Conservation (phyloP, 2,329 filamentous ascomycete species). For the Emydomyces testavorans region DNA sequence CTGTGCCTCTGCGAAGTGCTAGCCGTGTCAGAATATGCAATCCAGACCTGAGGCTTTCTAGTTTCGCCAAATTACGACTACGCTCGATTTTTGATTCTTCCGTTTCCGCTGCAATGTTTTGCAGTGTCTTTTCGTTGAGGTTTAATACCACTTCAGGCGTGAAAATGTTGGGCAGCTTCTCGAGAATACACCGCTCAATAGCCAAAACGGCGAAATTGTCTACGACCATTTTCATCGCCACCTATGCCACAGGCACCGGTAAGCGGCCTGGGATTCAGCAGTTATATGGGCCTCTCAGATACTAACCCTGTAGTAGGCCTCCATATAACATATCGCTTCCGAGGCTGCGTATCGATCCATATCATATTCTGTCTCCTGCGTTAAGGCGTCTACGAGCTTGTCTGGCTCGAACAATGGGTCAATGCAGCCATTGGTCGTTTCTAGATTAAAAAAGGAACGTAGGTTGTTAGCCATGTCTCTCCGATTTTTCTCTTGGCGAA, state of each 20-base stretch:
- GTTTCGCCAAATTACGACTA: conserved; percentile 1
- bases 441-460: background rate
- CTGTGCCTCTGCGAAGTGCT: background rate
- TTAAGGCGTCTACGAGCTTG: conserved; percentile 6
- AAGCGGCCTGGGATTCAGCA: background rate
- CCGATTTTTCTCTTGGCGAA: background rate
- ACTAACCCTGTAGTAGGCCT: conserved; percentile 39
- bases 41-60: conserved; percentile 7
- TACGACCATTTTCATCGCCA: conserved; percentile 32
- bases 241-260: conserved; percentile 21
- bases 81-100: conserved; percentile 8
- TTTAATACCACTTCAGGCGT: conserved; percentile 9
- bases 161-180: conserved; percentile 11
- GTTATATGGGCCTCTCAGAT: background rate
- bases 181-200: conserved; percentile 23
- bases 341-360: conserved; percentile 31
- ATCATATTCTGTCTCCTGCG: conserved; percentile 21
- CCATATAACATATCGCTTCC: conserved; percentile 32
- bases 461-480: background rate
- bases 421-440: background rate
- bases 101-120: conserved; percentile 12
- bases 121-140: conserved; percentile 7
- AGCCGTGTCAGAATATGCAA: conserved; percentile 7
- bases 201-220: conserved; percentile 33
- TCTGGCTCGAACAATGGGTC: background rate